Conservation (phyloP, 2,329 filamentous ascomycete species). For the Didymellaceae sp. region DNA sequence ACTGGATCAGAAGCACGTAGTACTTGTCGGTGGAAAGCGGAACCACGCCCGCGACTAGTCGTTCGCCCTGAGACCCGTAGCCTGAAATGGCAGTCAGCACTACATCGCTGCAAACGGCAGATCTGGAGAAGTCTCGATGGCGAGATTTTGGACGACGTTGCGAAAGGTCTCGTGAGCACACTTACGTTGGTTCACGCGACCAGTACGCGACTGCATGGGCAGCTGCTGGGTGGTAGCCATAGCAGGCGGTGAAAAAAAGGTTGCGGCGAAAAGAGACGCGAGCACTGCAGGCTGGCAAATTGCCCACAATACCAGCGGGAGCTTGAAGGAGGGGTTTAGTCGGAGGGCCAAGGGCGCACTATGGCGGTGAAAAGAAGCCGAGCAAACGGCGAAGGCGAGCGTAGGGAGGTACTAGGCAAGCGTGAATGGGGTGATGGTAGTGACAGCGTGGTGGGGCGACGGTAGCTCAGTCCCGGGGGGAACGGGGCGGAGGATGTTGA, state of each 20-base stretch:
- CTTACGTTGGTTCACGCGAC: constrained; percentile 82
- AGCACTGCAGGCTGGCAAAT: constrained; percentile 21
- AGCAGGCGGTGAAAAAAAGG: constrained; percentile 21
- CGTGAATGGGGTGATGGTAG: constrained; percentile 11
- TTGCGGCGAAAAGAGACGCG: constrained; percentile 5
- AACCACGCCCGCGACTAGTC: constrained; percentile 93
- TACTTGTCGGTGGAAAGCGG: constrained; percentile 85
- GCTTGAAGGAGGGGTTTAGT: constrained; percentile 20
- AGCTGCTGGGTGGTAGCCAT: constrained; percentile 56
- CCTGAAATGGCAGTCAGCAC: constrained; percentile 61
- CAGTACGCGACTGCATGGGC: constrained; percentile 71
- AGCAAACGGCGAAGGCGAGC: constrained; percentile 29
- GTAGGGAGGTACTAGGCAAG: constrained; percentile 13
- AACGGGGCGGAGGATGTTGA: constrained; percentile 57
- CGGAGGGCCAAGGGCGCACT: constrained; percentile 25
- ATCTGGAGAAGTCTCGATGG: constrained; percentile 5
- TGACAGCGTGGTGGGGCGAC: constrained; percentile 28
- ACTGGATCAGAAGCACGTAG: constrained; percentile 92
- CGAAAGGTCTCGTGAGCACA: constrained; percentile 45
- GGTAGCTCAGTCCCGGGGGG: constrained; percentile 57
- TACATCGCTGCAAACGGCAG: constrained; percentile 7
- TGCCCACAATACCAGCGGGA: constrained; percentile 18
- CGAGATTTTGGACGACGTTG: constrained; percentile 13
- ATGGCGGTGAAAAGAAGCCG: constrained; percentile 37
- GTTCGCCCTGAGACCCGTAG: constrained; percentile 90